These are phyloP conservation scores for Plasmodium vivax DNA, from an alignment of 169 alveolate genomes.

Conservation along the genomic window DNA sequence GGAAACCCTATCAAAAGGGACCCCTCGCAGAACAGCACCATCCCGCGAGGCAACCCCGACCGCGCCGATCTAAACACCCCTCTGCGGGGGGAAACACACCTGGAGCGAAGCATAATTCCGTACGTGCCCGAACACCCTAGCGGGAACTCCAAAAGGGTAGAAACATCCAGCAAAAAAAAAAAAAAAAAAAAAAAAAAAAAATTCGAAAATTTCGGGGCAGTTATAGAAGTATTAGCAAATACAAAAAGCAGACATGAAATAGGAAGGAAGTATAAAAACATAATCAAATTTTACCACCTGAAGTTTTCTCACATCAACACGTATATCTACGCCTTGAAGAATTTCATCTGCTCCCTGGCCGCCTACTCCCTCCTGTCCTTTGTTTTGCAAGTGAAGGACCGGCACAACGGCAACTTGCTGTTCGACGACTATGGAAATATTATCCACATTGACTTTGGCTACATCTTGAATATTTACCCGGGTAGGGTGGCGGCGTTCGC, in stretches of 20 bases:
- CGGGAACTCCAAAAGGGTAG: background rate
- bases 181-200: constrained; percentile 57
- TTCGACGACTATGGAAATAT: constrained; percentile 95
- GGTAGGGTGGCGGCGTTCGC: constrained; percentile 83
- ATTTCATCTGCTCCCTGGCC: constrained; percentile 94
- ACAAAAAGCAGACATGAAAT: constrained; percentile 75
- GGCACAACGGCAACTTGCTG: constrained; percentile 97
- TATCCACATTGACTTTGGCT: constrained; percentile 97
- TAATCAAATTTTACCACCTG: constrained; percentile 51
- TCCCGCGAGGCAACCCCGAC: background rate
- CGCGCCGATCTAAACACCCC: background rate
- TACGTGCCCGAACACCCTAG: constrained; percentile 7
- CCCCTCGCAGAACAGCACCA: background rate
- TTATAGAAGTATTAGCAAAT: constrained; percentile 71
- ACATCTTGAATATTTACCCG: constrained; percentile 95
- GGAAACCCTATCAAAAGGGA: background rate
- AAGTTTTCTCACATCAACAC: constrained; percentile 44
- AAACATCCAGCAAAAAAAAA: background rate
- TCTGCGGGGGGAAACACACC: background rate
- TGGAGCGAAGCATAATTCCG: background rate
- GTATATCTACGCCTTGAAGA: constrained; percentile 83
- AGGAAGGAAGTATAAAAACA: constrained; percentile 52
- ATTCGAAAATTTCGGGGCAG: constrained; percentile 74
- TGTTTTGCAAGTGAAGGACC: constrained; percentile 91
- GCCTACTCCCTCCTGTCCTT: constrained; percentile 96